These are phyloP conservation scores for Clitopilus hobsonii DNA, from an alignment of 768 basidiomycete species.

Conservation along the genomic window DNA sequence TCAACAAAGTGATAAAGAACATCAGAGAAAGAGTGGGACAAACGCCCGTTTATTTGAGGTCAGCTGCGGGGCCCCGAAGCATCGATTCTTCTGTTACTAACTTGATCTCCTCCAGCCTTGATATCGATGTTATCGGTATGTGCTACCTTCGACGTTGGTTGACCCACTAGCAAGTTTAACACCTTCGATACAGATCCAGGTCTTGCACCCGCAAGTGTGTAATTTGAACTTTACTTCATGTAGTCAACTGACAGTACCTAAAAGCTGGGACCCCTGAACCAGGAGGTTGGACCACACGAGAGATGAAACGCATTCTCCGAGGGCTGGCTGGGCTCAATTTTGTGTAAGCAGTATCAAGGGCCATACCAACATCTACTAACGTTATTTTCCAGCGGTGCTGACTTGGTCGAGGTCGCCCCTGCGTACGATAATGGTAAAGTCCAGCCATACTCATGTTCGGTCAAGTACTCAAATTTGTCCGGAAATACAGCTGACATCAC, in stretches of 20 bases:
- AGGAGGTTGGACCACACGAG: slow-evolving; percentile 82
- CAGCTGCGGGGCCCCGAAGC: too few species aligned
- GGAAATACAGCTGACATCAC: slow-evolving; percentile 58
- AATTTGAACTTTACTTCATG: background rate
- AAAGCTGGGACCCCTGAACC: slow-evolving; percentile 81
- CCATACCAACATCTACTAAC: background rate
- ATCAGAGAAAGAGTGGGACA: slow-evolving; percentile 72
- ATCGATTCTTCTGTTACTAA: too few species aligned
- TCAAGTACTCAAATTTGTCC: background rate
- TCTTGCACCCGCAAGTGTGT: slow-evolving; percentile 73
- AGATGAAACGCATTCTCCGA: slow-evolving; percentile 75
- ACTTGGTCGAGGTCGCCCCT: slow-evolving; percentile 72
- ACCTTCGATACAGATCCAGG: slow-evolving; percentile 49
- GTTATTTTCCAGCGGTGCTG: slow-evolving; percentile 46
- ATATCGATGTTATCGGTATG: slow-evolving; percentile 77
- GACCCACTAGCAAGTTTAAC: background rate
- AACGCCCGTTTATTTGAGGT: slow-evolving; percentile 75
- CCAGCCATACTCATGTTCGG: background rate
- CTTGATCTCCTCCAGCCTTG: slow-evolving; percentile 41
- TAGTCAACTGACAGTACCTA: slow-evolving; percentile 2
- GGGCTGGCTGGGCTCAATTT: slow-evolving; percentile 78
- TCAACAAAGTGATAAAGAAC: slow-evolving; percentile 60
- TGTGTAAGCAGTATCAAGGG: slow-evolving; percentile 43
- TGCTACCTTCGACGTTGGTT: background rate
- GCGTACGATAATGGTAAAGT: slow-evolving; percentile 64